Percentiles rank a stretch among this genome's conserved stretches.
Evolutionary conservation across 192 early-diverging fungal species (phyloP).

Genomic region (Coemansia sp.): DNA sequence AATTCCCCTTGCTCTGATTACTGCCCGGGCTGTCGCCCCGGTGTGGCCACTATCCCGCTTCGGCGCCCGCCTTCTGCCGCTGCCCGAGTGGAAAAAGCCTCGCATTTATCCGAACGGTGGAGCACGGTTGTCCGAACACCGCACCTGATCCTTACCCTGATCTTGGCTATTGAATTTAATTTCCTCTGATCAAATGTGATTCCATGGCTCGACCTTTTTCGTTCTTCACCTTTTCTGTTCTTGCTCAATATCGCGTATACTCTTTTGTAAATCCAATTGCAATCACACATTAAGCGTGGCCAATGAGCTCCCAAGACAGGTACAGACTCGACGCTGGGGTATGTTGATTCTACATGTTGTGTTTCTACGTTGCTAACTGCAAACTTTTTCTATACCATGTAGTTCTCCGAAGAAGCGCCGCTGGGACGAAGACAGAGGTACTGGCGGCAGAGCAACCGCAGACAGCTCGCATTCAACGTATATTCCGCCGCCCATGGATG

Average conservation of each 20-base stretch:
- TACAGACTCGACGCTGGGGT: neutral
- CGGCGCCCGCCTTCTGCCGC: conserved; percentile 44
- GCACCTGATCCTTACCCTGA: neutral
- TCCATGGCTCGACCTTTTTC: neutral
- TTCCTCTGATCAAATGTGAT: neutral
- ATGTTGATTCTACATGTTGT: neutral
- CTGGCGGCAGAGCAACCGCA: neutral
- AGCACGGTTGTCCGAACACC: conserved; percentile 4
- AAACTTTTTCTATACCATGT: neutral
- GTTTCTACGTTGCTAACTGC: neutral
- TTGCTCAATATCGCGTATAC: no score
- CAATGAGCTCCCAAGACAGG: conserved; percentile 9
- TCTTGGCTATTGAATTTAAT: neutral
- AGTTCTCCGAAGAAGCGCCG: conserved; percentile 5
- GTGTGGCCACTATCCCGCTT: conserved; percentile 70
- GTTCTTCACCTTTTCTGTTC: neutral
- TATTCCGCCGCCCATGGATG: conserved; percentile 9
- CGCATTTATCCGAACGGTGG: conserved; percentile 34
- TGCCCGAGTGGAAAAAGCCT: conserved; percentile 43
- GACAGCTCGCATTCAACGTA: neutral
- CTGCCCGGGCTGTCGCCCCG: conserved; percentile 57
- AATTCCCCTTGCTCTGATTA: conserved; percentile 67
- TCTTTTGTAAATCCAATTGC: no score
- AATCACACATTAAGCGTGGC: no score
- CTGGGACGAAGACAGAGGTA: conserved; percentile 4